phyloP scores from a whole-genome alignment of 1,139 yeast species.

The Candida tropicalis region DNA sequence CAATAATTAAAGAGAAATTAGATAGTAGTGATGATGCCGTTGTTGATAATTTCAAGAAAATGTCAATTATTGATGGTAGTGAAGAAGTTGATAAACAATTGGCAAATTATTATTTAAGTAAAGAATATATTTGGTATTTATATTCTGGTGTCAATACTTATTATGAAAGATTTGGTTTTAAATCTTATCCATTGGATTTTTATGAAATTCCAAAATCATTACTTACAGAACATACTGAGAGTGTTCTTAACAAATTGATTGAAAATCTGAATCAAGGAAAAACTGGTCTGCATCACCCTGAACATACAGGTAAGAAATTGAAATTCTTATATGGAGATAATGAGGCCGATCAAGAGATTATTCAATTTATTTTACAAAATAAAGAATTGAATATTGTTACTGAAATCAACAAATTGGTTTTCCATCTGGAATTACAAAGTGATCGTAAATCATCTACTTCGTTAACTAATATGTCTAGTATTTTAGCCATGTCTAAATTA shows the following conservation, averaged over 20 bases:
- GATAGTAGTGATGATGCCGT: slow-evolving; percentile 24
- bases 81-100: slow-evolving; percentile 34
- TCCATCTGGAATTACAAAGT: slow-evolving; percentile 39
- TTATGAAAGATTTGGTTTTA: slow-evolving; percentile 44
- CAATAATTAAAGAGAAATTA: slow-evolving; percentile 29
- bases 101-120: slow-evolving; percentile 39
- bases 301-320: slow-evolving; percentile 31
- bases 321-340: slow-evolving; percentile 29
- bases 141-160: slow-evolving; percentile 39
- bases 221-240: slow-evolving; percentile 22
- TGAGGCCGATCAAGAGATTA: slow-evolving; percentile 33
- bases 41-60: slow-evolving; percentile 32
- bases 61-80: slow-evolving; percentile 28
- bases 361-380: slow-evolving; percentile 35
- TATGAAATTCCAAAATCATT: slow-evolving; percentile 34
- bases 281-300: slow-evolving; percentile 2
- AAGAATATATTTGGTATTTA: slow-evolving; percentile 42
- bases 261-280: slow-evolving; percentile 14
- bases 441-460: slow-evolving; percentile 39
- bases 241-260: slow-evolving; percentile 26
- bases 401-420: slow-evolving; percentile 38
- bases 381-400: slow-evolving; percentile 41
- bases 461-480: slow-evolving; percentile 32
- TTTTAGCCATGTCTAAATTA: slow-evolving; percentile 27
- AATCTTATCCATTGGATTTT: slow-evolving; percentile 38